These are phyloP conservation scores for Hippophae rhamnoides DNA, from an alignment of 306 rosid genomes.

Conservation along the genomic window DNA sequence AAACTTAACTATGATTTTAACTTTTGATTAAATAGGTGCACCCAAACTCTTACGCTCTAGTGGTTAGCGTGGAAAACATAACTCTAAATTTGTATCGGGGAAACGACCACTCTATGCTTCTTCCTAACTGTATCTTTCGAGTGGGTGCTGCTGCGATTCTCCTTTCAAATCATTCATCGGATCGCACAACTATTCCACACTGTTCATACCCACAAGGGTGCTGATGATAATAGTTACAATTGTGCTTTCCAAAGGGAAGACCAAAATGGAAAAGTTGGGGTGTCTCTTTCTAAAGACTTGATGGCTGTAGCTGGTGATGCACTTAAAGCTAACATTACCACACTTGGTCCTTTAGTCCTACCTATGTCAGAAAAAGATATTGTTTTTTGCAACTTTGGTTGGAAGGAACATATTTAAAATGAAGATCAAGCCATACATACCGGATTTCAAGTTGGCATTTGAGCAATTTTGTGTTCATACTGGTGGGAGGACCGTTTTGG, in stretches of 20 bases:
- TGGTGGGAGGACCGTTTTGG: conserved; percentile 75
- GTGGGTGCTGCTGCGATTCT: conserved; percentile 86
- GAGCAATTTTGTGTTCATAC: conserved; percentile 89
- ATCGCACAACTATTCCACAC: conserved; percentile 64
- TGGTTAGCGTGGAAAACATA: conserved; percentile 87
- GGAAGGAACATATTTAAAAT: conserved; percentile 51
- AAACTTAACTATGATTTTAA: background rate
- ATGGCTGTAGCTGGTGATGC: conserved; percentile 89
- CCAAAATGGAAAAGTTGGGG: conserved; percentile 42
- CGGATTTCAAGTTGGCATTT: conserved; percentile 76
- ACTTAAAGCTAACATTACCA: conserved; percentile 75
- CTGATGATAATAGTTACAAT: conserved; percentile 48
- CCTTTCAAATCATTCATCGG: conserved; percentile 44
- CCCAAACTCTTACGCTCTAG: conserved; percentile 76
- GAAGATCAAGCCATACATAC: conserved; percentile 67
- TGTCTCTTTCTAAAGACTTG: conserved; percentile 66
- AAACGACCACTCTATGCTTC: conserved; percentile 73
- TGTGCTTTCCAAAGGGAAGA: conserved; percentile 79
- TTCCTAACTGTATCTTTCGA: conserved; percentile 80
- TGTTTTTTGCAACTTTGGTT: conserved; percentile 48
- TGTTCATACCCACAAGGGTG: conserved; percentile 71
- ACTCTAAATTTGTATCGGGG: conserved; percentile 85
- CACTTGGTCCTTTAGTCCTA: conserved; percentile 72
- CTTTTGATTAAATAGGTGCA: conserved; percentile 38
- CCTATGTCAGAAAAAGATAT: conserved; percentile 79